Base-by-base conservation (phyloP, 2,329 filamentous ascomycete species). In the Neophaeococcomyces mojaviensis region DNA sequence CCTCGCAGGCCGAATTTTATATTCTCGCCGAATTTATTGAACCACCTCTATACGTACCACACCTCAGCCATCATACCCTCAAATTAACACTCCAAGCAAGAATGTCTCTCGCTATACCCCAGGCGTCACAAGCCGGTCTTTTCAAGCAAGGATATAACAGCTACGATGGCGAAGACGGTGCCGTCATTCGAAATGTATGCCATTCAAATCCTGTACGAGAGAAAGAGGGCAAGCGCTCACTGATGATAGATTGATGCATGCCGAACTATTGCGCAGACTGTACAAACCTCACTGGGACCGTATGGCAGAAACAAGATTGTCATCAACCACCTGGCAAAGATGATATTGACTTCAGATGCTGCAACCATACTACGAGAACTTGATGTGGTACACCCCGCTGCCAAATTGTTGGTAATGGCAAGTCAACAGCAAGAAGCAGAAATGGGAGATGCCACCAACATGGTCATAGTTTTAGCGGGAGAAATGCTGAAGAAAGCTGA, bases 231-330 rank as follows among this genome's bases (percentile, higher is more conserved):
- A 24, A 19, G 3, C 31, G 30, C 49, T 48, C 36, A 52, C 22
- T 13, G 33, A 26, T 31, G 32, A 40, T 31, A 57, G 53, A 97
- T 98, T 71, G 94, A 98, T 65, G 92, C 94, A 65, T 98, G 92
- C 74, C 81, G 89, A 55, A 87, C 92, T 57, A 97, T 98, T 68
- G 82, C 92, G 49, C 86, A 86, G 61, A 98, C 92, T 43, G 92
- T 98, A 40, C 88, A 95, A 74, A 97, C 92, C 47, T 97, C 92
- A 37, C 79, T 98, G 30, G 94, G 92, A 43, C 92, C 92, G 50
- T 96, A 95, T 70, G 92, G 92, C 62, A 86, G 92, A 69, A 98
- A 98, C 77, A 98, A 98, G 76, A 89, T 98, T 64, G 88, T 98
- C 72, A 97, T 98, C 77, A 98, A 98, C 76, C 94, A 98, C 72